A percentile compares a stretch with the other conserved stretches of the same genome.
Evolutionary conservation across 2,329 filamentous ascomycete species (phyloP).

Genomic region (Acarospora socialis): DNA sequence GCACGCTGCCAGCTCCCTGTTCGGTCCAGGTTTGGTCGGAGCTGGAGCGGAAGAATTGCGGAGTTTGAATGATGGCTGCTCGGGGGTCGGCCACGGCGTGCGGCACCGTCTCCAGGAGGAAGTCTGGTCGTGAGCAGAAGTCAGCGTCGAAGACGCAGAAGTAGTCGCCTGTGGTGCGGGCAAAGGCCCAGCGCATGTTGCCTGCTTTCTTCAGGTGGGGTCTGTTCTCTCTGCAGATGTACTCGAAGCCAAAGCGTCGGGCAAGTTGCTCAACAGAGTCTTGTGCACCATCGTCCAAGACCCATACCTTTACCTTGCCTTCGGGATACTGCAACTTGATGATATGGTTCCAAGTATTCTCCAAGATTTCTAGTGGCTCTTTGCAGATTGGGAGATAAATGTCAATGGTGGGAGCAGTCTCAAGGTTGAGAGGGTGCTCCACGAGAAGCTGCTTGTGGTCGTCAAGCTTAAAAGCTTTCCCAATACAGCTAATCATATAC

Average conservation of each 20-base stretch:
- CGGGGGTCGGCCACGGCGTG: constrained; percentile 26
- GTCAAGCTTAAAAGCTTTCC: constrained; percentile 26
- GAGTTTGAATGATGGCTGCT: constrained; percentile 29
- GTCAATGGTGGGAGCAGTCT: constrained; percentile 26
- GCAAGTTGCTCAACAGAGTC: constrained; percentile 21
- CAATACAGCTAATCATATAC: constrained; percentile 27
- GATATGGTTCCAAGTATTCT: constrained; percentile 26
- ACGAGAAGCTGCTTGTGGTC: constrained; percentile 21
- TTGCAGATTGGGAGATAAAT: constrained; percentile 30
- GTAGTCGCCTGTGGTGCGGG: constrained; percentile 26
- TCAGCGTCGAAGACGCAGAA: constrained; percentile 32
- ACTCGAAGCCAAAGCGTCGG: constrained; percentile 24
- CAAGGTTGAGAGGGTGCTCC: constrained; percentile 21
- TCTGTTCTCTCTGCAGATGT: constrained; percentile 28
- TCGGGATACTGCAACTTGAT: constrained; percentile 24
- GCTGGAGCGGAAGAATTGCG: constrained; percentile 28
- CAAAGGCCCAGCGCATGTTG: constrained; percentile 29
- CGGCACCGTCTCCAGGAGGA: constrained; percentile 26
- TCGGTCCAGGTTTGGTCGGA: constrained; percentile 31
- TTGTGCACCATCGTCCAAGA: constrained; percentile 27
- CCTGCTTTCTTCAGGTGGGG: constrained; percentile 30
- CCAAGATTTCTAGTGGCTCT: constrained; percentile 27
- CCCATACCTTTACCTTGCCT: constrained; percentile 24
- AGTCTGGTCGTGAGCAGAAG: constrained; percentile 30
- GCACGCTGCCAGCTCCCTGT: constrained; percentile 29